phyloP scores from a whole-genome alignment of 2,329 filamentous ascomycete species.

The Bertia moriformis region DNA sequence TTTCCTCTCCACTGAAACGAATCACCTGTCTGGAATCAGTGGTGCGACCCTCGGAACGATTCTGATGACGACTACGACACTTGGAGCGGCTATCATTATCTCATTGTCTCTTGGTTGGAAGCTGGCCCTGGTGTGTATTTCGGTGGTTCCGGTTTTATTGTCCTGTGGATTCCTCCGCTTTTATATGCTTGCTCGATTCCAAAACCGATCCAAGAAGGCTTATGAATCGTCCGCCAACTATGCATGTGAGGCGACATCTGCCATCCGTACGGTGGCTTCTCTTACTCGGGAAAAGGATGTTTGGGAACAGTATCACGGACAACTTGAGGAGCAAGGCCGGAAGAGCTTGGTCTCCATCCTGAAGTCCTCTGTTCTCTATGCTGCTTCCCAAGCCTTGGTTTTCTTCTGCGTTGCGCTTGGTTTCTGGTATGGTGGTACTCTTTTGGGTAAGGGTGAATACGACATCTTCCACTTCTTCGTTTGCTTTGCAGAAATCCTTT shows the following conservation, averaged over 20 bases:
- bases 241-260: conserved; percentile 84
- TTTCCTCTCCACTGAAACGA: conserved; percentile 79
- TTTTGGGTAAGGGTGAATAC: conserved; percentile 61
- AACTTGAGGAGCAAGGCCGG: conserved; percentile 52
- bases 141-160: conserved; percentile 64
- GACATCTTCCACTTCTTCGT: conserved; percentile 79
- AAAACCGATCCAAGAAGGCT: conserved; percentile 62
- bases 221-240: conserved; percentile 72
- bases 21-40: conserved; percentile 73
- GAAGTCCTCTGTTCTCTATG: conserved; percentile 67
- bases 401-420: conserved; percentile 75
- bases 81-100: conserved; percentile 59
- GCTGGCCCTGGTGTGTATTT: conserved; percentile 66
- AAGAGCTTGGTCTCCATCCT: conserved; percentile 59
- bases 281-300: conserved; percentile 79
- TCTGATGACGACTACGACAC: conserved; percentile 64
- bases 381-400: conserved; percentile 67
- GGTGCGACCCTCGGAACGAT: conserved; percentile 80
- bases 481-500: conserved; percentile 76
- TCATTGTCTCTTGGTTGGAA: conserved; percentile 75
- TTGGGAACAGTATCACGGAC: conserved; percentile 51
- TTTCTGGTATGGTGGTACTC: conserved; percentile 80
- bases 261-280: conserved; percentile 84
- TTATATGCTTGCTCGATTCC: conserved; percentile 68
- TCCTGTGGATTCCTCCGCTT: conserved; percentile 79